These are phyloP conservation scores for Austroboletus rostrupii DNA, from an alignment of 1,284 basidiomycete species.

Conservation along the genomic window DNA sequence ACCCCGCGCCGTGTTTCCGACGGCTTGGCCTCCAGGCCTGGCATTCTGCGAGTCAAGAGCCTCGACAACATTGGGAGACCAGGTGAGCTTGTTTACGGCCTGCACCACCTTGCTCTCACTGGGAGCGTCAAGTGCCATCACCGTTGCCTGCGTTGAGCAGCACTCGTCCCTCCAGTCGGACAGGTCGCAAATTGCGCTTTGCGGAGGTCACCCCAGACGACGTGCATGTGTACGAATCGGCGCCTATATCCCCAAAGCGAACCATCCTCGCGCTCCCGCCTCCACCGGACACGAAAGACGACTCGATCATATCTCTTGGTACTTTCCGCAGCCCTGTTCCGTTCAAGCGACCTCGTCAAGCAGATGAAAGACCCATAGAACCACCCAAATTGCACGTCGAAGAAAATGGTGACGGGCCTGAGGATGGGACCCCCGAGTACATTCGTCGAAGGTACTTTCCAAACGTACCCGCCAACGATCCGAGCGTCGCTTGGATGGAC, in stretches of 20 bases:
- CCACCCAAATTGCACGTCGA: neutral
- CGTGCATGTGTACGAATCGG: slow-evolving; percentile 76
- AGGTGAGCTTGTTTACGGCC: slow-evolving; percentile 7
- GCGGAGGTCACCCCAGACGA: slow-evolving; percentile 49
- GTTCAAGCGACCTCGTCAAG: slow-evolving; percentile 9
- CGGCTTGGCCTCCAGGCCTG: slow-evolving; percentile 20
- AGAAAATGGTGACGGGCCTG: slow-evolving; percentile 34
- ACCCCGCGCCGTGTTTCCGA: slow-evolving; percentile 10
- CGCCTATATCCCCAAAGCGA: slow-evolving; percentile 66
- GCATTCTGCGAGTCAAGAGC: slow-evolving; percentile 30
- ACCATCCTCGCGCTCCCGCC: slow-evolving; percentile 47
- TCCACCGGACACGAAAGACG: slow-evolving; percentile 44
- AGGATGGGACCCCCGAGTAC: slow-evolving; percentile 76
- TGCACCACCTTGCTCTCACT: slow-evolving; percentile 3
- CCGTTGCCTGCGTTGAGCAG: slow-evolving; percentile 24
- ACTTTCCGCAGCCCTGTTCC: slow-evolving; percentile 33
- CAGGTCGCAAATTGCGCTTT: slow-evolving; percentile 48
- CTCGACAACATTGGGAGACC: slow-evolving; percentile 25
- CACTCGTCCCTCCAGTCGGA: slow-evolving; percentile 40
- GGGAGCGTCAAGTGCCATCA: slow-evolving; percentile 16
- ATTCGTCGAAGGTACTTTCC: slow-evolving; percentile 87
- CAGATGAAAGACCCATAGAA: slow-evolving; percentile 1
- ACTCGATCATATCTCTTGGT: slow-evolving; percentile 51
- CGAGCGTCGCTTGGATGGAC: slow-evolving; percentile 75
- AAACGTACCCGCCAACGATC: slow-evolving; percentile 60